Evolutionary conservation across 352 stramenopile genomes (phyloP).

Genomic region (Blastocystis sp.): DNA sequence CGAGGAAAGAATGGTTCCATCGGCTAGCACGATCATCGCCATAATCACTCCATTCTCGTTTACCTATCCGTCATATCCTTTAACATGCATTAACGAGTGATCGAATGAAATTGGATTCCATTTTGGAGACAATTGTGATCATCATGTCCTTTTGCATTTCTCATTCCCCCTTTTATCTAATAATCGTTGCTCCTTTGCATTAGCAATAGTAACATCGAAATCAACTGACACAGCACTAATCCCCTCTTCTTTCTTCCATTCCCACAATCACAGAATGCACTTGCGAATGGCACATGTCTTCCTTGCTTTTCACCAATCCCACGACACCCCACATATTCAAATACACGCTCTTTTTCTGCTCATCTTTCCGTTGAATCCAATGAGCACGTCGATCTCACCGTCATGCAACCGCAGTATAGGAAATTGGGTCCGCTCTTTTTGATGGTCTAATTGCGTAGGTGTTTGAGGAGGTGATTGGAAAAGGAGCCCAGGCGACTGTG

Average conservation of each 20-base stretch:
- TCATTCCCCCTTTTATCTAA: too few species aligned
- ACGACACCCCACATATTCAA: neutral
- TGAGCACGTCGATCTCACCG: neutral
- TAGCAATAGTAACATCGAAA: neutral
- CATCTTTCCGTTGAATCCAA: neutral
- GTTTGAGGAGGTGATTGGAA: slow-evolving; percentile 44
- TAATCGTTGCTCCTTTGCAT: too few species aligned
- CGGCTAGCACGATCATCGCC: neutral
- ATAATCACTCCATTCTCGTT: neutral
- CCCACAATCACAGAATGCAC: neutral
- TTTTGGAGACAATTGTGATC: neutral
- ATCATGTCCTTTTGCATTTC: neutral
- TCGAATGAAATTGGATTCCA: neutral
- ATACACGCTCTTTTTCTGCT: neutral
- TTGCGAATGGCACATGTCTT: neutral
- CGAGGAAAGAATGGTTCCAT: neutral
- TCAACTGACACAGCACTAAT: neutral
- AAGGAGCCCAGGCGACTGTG: slow-evolving; percentile 51
- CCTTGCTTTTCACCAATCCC: neutral
- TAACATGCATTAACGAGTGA: neutral
- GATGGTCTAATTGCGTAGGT: neutral
- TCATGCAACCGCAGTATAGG: neutral
- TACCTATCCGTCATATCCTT: neutral
- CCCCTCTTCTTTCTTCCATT: neutral
- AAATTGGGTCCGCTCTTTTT: neutral